Percentiles rank a stretch among this genome's conserved stretches.
Conservation (phyloP, 2,329 filamentous ascomycete genomes). For the Didymella lethalis region DNA sequence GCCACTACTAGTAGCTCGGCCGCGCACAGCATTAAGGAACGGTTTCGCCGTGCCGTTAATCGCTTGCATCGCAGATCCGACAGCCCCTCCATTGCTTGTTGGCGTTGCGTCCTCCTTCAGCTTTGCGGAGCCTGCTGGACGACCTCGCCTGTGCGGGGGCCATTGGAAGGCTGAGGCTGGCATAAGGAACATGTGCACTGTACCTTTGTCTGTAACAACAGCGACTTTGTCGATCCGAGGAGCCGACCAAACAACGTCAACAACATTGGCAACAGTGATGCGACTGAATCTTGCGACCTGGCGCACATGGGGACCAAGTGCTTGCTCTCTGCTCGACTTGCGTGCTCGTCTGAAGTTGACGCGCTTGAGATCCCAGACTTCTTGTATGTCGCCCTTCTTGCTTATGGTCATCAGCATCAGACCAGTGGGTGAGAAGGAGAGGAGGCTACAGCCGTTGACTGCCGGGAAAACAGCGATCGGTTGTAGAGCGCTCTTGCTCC, state of each 20-base stretch:
- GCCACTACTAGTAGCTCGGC: conserved; percentile 42
- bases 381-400: conserved; percentile 83
- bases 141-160: conserved; percentile 72
- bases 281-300: conserved; percentile 89
- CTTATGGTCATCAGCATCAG: conserved; percentile 79
- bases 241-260: conserved; percentile 87
- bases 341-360: conserved; percentile 56
- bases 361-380: conserved; percentile 80
- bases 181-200: conserved; percentile 89
- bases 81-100: conserved; percentile 43
- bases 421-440: conserved; percentile 79
- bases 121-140: conserved; percentile 37
- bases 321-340: conserved; percentile 41
- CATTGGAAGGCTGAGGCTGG: conserved; percentile 83
- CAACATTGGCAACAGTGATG: conserved; percentile 88
- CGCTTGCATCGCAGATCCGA: conserved; percentile 53
- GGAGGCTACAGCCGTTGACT: conserved; percentile 78
- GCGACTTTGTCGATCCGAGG: conserved; percentile 84
- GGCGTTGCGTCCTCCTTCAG: conserved; percentile 45
- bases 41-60: conserved; percentile 55
- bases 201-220: conserved; percentile 93
- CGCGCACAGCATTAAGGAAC: conserved; percentile 49
- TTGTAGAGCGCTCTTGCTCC: conserved; percentile 60
- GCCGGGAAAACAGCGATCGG: conserved; percentile 75
- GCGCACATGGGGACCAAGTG: conserved; percentile 65